Conservation (phyloP, 192 early-diverging fungal genomes). For the Entrophospora sp. region DNA sequence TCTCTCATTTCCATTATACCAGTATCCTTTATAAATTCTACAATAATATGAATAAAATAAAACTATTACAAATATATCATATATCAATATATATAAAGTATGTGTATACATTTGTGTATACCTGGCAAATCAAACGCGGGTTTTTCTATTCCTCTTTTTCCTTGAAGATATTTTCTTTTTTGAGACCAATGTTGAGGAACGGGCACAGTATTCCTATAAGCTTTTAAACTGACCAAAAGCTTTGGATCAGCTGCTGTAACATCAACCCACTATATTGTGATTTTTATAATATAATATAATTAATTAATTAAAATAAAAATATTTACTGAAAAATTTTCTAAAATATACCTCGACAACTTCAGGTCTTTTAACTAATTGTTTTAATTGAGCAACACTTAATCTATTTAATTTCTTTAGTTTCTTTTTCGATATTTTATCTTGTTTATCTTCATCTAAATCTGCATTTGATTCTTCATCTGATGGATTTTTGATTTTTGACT, state of each 20-base stretch:
- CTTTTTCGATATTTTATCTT: slow-evolving; percentile 45
- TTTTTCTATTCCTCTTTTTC: slow-evolving; percentile 95
- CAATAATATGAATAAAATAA: background rate
- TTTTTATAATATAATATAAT: background rate
- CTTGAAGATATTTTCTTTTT: slow-evolving; percentile 94
- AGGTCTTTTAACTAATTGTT: slow-evolving; percentile 82
- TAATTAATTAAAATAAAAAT: background rate
- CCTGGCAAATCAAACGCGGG: slow-evolving; percentile 85
- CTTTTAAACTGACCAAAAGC: slow-evolving; percentile 85
- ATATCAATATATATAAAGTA: too few species aligned
- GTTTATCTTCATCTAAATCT: slow-evolving; percentile 26
- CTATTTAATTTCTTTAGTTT: slow-evolving; percentile 49
- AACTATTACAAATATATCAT: too few species aligned
- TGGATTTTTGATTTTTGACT: slow-evolving; percentile 12
- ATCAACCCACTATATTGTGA: slow-evolving; percentile 58
- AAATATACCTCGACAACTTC: slow-evolving; percentile 84
- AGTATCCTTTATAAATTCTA: slow-evolving; percentile 93
- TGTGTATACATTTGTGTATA: slow-evolving; percentile 18
- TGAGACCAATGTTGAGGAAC: slow-evolving; percentile 93
- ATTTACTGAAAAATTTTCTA: background rate
- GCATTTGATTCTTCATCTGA: slow-evolving; percentile 24
- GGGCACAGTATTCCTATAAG: slow-evolving; percentile 87
- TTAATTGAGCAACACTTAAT: slow-evolving; percentile 81
- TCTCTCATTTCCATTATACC: slow-evolving; percentile 96
- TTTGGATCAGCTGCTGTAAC: slow-evolving; percentile 84